Percentiles rank a stretch among this genome's conserved stretches.
Evolutionary conservation across 139 green algal species (phyloP).

Genomic region (Closterium sp.): DNA sequence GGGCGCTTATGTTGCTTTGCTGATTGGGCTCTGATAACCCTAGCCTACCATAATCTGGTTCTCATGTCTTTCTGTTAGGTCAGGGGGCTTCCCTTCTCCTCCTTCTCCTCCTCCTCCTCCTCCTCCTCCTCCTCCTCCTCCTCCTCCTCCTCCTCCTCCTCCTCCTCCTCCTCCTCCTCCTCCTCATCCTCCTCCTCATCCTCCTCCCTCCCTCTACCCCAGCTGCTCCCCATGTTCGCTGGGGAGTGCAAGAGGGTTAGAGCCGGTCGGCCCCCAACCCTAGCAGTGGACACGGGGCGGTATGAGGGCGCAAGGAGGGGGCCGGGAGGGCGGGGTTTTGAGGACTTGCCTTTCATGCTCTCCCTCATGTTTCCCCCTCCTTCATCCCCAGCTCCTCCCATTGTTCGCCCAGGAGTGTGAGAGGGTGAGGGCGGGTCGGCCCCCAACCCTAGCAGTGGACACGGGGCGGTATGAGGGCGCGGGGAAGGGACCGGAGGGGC

Average conservation of each 20-base stretch:
- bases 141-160: neutral
- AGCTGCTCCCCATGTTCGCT: neutral
- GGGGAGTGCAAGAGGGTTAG: neutral
- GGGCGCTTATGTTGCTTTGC: too few species aligned
- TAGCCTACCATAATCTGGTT: too few species aligned
- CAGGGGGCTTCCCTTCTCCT: too few species aligned
- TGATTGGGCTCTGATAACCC: too few species aligned
- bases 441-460: neutral
- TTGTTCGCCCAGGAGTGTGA: neutral
- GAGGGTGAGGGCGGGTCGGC: neutral
- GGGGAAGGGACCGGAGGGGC: too few species aligned
- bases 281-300: neutral
- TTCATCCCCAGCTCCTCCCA: neutral
- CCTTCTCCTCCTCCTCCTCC: too few species aligned
- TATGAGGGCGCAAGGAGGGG: neutral
- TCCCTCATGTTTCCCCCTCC: too few species aligned
- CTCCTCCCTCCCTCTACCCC: neutral
- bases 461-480: neutral
- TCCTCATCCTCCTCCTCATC: neutral
- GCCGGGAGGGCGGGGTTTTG: too few species aligned
- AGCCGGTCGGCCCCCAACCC: neutral
- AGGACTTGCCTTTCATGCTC: too few species aligned
- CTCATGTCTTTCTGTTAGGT: too few species aligned
- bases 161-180: too few species aligned
- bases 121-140: too few species aligned